Evolutionary conservation across 495 filamentous ascomycete species (phyloP), one percentile per base, ranked within the genome.

Genomic region (Penicillium arizonense): DNA sequence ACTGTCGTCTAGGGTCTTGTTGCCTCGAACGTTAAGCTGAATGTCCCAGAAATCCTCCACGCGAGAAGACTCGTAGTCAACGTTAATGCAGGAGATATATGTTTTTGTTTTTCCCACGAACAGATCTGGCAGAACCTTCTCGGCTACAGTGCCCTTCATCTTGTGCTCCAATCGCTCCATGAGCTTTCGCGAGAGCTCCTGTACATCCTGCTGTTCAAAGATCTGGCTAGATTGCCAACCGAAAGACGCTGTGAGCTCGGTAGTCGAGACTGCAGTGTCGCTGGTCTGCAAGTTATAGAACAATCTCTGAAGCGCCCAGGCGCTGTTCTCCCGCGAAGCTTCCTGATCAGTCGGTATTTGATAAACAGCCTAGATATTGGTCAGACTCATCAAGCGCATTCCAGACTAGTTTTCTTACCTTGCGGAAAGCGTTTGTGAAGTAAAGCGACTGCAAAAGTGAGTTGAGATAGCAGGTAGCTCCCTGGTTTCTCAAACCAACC

Each of bases 1-100:
- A 60, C 92, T 96, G 50, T 96, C 91, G 52, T 96, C 87, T 51
- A 99, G 74, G 47, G 87, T 93, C 71, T 89, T 90, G 77, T 95
- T 95, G 26, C 90, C 90, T 55, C 88, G 86, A 38, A 99, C 94
- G 53, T 97, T 99, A 56, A 99, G 83, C 63, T 97, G 94, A 45
- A 99, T 88, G 66, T 99, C 94, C 94, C 94, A 99, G 69, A 96
- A 99, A 53, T 97, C 95, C 72, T 99, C 95, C 42, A 92, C 77
- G 43, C 92, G 84, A 30, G 90, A 95, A 6, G 92, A 96, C 68
- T 96, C 90, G 70, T 95, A 99, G 44, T 93, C 87, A 50, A 99
- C 94, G 67, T 99, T 92, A 67, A 97, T 97, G 76, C 94, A 99
- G 5, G 89, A 94, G 52, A 99, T 94, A 69, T 97, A 97, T 1